Percentiles rank a stretch among this genome's conserved stretches.
phyloP scores from a whole-genome alignment of 352 stramenopile genomes.

The Pilasporangium apinafurcum region DNA sequence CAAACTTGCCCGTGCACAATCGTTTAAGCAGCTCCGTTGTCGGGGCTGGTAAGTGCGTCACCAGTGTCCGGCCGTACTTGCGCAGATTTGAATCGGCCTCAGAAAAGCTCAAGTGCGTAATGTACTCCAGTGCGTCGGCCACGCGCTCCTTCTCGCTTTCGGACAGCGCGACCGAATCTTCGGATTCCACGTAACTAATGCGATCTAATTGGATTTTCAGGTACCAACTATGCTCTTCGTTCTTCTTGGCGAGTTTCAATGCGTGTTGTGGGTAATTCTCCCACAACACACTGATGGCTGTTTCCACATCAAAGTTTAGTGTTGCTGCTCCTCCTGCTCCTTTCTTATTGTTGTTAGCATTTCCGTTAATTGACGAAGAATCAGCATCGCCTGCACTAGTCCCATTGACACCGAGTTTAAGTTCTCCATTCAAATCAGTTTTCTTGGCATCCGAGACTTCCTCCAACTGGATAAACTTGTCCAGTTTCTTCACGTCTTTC shows the following conservation, averaged over 20 bases:
- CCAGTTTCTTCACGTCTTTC: slow-evolving; percentile 91
- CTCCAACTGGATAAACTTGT: slow-evolving; percentile 89
- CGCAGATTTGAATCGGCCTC: slow-evolving; percentile 82
- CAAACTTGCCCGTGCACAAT: slow-evolving; percentile 86
- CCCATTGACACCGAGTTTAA: slow-evolving; percentile 14
- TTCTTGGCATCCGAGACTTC: slow-evolving; percentile 57
- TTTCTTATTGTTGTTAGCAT: slow-evolving; percentile 14
- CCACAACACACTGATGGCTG: slow-evolving; percentile 89
- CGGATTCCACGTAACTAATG: slow-evolving; percentile 83
- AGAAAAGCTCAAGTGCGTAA: slow-evolving; percentile 79
- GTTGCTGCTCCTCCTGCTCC: slow-evolving; percentile 10
- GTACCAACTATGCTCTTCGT: slow-evolving; percentile 89
- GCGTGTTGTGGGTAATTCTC: slow-evolving; percentile 90
- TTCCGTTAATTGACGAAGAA: no score
- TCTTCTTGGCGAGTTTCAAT: slow-evolving; percentile 85
- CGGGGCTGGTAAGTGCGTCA: slow-evolving; percentile 79
- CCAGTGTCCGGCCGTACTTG: slow-evolving; percentile 86
- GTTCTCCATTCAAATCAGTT: slow-evolving; percentile 9
- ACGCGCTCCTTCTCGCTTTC: slow-evolving; percentile 78
- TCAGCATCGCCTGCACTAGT: slow-evolving; percentile 1
- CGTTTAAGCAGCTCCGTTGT: slow-evolving; percentile 89
- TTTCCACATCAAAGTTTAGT: slow-evolving; percentile 89
- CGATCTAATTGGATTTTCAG: slow-evolving; percentile 90
- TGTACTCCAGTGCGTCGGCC: slow-evolving; percentile 88
- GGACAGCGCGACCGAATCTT: slow-evolving; percentile 60